Percentiles rank a stretch among this genome's conserved stretches.
These are phyloP conservation scores for Graphilbum sp. DNA, from an alignment of 2,329 filamentous ascomycete genomes.

Conservation along the genomic window DNA sequence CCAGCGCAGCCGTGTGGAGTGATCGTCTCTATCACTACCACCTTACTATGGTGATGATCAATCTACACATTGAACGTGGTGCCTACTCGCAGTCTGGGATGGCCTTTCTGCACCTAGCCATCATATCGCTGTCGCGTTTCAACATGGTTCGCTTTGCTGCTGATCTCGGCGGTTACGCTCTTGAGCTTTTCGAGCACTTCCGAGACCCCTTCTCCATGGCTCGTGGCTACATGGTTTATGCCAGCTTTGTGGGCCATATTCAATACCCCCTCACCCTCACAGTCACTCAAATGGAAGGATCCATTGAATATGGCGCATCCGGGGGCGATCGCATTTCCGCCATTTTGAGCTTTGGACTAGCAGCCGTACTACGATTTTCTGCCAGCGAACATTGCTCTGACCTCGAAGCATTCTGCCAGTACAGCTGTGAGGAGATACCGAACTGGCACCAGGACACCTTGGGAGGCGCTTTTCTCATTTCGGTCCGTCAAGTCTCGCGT, in stretches of 20 bases:
- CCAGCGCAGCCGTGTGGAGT: slow-evolving; percentile 58
- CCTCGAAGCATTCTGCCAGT: slow-evolving; percentile 53
- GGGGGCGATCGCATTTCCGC: slow-evolving; percentile 57
- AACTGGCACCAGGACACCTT: slow-evolving; percentile 57
- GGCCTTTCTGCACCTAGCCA: slow-evolving; percentile 50
- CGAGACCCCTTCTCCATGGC: slow-evolving; percentile 50
- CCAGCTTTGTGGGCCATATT: slow-evolving; percentile 55
- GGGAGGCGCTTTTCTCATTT: slow-evolving; percentile 53
- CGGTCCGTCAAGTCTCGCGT: slow-evolving; percentile 47
- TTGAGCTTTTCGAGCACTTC: slow-evolving; percentile 47
- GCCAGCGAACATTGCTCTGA: slow-evolving; percentile 53
- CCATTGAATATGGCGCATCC: slow-evolving; percentile 47
- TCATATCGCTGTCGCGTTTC: slow-evolving; percentile 52
- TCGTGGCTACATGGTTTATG: slow-evolving; percentile 51
- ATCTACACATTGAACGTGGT: slow-evolving; percentile 46
- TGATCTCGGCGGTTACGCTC: slow-evolving; percentile 44
- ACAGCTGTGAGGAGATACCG: slow-evolving; percentile 56
- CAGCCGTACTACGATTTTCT: slow-evolving; percentile 51
- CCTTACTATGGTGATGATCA: slow-evolving; percentile 48
- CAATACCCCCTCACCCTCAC: slow-evolving; percentile 43
- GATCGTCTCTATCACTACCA: slow-evolving; percentile 59
- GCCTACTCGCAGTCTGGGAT: slow-evolving; percentile 53
- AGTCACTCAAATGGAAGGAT: slow-evolving; percentile 43
- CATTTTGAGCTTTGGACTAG: slow-evolving; percentile 54
- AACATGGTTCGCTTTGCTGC: slow-evolving; percentile 52